Percentiles rank a stretch among this genome's conserved stretches.
Conservation (phyloP, 116 monocot genomes). For the Trichopus zeylanicus region DNA sequence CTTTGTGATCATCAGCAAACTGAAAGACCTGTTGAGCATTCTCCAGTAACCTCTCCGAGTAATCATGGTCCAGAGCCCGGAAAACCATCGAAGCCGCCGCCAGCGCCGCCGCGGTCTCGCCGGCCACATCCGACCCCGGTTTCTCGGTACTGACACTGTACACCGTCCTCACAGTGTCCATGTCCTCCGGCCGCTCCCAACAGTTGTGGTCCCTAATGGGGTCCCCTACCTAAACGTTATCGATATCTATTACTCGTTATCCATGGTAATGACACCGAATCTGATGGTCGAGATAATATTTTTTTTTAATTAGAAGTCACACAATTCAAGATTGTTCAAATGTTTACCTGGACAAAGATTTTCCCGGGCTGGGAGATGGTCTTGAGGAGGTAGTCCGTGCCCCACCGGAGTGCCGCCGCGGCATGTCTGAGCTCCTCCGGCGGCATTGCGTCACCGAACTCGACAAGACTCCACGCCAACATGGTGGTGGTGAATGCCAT, state of each 20-base stretch:
- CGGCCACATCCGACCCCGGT: slow-evolving; percentile 83
- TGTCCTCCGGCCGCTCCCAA: slow-evolving; percentile 96
- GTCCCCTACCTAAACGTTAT: slow-evolving; percentile 52
- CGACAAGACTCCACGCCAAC: slow-evolving; percentile 74
- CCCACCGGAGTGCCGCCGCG: slow-evolving; percentile 60
- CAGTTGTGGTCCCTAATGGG: slow-evolving; percentile 74
- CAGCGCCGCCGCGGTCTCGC: slow-evolving; percentile 83
- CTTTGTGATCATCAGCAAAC: slow-evolving; percentile 69
- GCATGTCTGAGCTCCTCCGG: slow-evolving; percentile 40
- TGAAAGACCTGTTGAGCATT: slow-evolving; percentile 44
- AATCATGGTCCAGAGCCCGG: slow-evolving; percentile 29
- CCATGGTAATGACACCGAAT: too few relatives aligned
- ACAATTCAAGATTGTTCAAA: too few relatives aligned
- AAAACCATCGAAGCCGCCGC: slow-evolving; percentile 80
- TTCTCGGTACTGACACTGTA: slow-evolving; percentile 51
- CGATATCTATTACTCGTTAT: background rate
- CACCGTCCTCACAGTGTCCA: slow-evolving; percentile 79
- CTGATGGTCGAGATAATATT: too few relatives aligned
- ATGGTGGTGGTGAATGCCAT: slow-evolving; percentile 89
- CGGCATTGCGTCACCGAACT: slow-evolving; percentile 67
- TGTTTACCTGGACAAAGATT: slow-evolving; percentile 55
- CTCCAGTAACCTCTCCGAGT: slow-evolving; percentile 35
- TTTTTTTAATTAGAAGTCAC: too few relatives aligned
- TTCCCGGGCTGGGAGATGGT: slow-evolving; percentile 54
- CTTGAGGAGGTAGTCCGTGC: slow-evolving; percentile 69